Evolutionary conservation across 768 basidiomycete genomes (phyloP).

Genomic region (Agrocybe pediades): DNA sequence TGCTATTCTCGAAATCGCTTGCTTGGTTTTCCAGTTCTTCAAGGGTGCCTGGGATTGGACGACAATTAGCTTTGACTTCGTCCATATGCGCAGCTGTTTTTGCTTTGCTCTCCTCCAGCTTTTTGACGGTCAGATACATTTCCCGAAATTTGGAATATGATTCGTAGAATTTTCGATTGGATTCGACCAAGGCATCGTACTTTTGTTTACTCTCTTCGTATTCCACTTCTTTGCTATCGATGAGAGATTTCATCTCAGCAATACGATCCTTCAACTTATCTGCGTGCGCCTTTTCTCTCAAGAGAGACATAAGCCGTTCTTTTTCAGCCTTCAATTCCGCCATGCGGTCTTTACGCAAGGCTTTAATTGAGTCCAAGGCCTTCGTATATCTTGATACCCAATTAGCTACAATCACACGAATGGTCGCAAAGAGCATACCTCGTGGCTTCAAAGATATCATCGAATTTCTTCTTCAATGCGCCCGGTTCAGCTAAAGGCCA

Average conservation of each 20-base stretch:
- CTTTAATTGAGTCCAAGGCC: conserved; percentile 90
- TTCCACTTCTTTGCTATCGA: conserved; percentile 72
- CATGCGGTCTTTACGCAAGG: conserved; percentile 85
- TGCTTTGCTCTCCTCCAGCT: conserved; percentile 60
- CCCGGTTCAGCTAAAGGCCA: conserved; percentile 96
- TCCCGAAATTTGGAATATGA: conserved; percentile 85
- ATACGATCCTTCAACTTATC: conserved; percentile 79
- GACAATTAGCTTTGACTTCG: conserved; percentile 62
- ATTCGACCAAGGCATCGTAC: conserved; percentile 63
- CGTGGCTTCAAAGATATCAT: conserved; percentile 99
- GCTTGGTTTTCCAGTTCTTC: conserved; percentile 65
- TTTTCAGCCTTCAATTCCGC: conserved; percentile 93
- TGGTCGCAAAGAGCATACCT: conserved; percentile 50
- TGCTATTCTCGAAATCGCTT: conserved; percentile 60
- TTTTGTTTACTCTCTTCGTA: conserved; percentile 70
- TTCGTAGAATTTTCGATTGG: conserved; percentile 82
- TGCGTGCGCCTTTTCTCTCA: conserved; percentile 81
- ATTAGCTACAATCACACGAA: not conserved
- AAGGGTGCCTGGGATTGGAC: conserved; percentile 72
- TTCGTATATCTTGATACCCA: conserved; percentile 80
- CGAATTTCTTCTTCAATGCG: conserved; percentile 96
- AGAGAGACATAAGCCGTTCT: conserved; percentile 77
- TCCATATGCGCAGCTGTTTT: conserved; percentile 62
- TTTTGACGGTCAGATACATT: conserved; percentile 71
- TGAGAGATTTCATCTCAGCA: conserved; percentile 56